Evolutionary conservation across 169 alveolate species (phyloP), one percentile per base, ranked within the genome.

Genomic region (Plasmodium relictum): DNA sequence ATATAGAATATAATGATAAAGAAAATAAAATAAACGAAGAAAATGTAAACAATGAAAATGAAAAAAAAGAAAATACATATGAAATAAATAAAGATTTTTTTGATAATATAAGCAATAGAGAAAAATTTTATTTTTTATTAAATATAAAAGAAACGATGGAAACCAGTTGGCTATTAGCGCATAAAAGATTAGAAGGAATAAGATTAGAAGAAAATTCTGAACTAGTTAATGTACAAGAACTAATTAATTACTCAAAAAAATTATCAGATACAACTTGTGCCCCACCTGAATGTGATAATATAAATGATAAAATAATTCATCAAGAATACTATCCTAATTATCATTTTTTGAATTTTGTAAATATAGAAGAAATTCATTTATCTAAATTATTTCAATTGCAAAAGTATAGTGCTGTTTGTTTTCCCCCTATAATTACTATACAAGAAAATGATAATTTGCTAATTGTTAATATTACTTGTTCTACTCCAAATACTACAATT

Each of bases 221-320:
- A 31, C 86, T 94, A 2, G 69, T 94, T 14, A 68, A 90, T n/a
- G 66, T 94, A 45, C 80, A 88, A 62, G 96, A 94, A 8, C 71
- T 94, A 41, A 62, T 92, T 22, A 62, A 87, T 31, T 94, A 94
- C 66, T 89, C 95, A 9, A 44, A 50, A 56, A 73, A 88, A 52
- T 44, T 94, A 8, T 41, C 95, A 42, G 89, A 89, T 41, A 94
- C 96, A n/a, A 92, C 96, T 45, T 94, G 85, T 76, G 91, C 95
- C 14, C 96, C 96, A 50, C 96, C 96, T 39, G 96, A 94, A 69
- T 92, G 92, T 59, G 70, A 83, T 61, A 94, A 94, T 44, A 73
- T 86, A 39, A 85, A 72, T 20, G 96, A 94, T 62, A 94, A 92
- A n/a, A 76, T 92, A 48, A 88, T 72, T 48, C 96, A 94, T 85